Evolutionary conservation across 176 grass and related monocot species (phyloP).

Genomic region (Neostapfia colusana): DNA sequence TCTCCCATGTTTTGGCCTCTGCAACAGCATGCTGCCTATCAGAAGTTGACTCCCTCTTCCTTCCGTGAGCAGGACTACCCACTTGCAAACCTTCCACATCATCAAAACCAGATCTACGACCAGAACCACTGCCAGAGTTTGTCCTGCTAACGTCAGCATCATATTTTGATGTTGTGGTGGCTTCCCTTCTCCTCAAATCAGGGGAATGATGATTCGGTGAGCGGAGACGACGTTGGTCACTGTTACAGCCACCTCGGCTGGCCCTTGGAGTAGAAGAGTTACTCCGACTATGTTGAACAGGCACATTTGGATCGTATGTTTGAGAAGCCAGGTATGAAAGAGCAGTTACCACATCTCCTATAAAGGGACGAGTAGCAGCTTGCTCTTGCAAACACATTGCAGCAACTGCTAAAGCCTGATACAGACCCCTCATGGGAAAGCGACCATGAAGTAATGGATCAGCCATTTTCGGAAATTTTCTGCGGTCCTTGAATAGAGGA

Average conservation of each 20-base stretch:
- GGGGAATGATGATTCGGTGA: conserved; percentile 71
- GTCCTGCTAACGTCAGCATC: conserved; percentile 48
- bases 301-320: conserved; percentile 66
- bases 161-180: conserved; percentile 25
- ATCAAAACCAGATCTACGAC: conserved; percentile 62
- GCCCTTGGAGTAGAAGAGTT: conserved; percentile 67
- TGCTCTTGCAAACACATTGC: conserved; percentile 99
- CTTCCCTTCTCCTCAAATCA: conserved; percentile 59
- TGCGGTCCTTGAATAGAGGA: conserved; percentile 90
- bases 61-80: conserved; percentile 56
- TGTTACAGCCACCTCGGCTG: conserved; percentile 29
- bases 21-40: conserved; percentile 72
- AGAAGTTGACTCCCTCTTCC: conserved; percentile 45
- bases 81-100: conserved; percentile 56
- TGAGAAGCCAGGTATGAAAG: conserved; percentile 99
- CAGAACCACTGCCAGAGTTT: conserved; percentile 63
- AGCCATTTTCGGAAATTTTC: conserved; percentile 94
- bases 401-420: conserved; percentile 95
- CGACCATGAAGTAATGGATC: conserved; percentile 73
- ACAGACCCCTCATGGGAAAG: conserved; percentile 89
- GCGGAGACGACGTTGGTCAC: conserved; percentile 49
- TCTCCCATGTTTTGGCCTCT: conserved; percentile 69
- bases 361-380: conserved; percentile 86
- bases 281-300: conserved; percentile 48
- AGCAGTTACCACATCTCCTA: conserved; percentile 97